Conservation (phyloP, 768 basidiomycete genomes). For the Naganishia onofrii region DNA sequence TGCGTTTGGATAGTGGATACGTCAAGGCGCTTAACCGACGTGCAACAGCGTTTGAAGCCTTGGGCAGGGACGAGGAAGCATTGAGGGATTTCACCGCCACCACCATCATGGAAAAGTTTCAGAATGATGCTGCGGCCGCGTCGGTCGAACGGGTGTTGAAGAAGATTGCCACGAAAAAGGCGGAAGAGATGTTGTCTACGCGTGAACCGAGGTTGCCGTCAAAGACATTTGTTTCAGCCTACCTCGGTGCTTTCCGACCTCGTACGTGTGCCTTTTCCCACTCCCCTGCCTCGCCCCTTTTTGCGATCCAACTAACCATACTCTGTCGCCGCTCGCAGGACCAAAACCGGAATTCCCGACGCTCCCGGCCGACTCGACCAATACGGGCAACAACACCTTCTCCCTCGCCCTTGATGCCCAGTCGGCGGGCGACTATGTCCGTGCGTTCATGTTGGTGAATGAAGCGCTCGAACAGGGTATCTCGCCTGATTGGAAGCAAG, state of each 20-base stretch:
- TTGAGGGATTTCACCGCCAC: conserved; percentile 92
- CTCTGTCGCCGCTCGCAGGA: conserved; percentile 54
- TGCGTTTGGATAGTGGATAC: conserved; percentile 77
- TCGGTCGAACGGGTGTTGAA: conserved; percentile 91
- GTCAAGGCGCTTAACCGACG: conserved; percentile 80
- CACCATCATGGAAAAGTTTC: conserved; percentile 89
- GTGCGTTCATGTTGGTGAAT: conserved; percentile 72
- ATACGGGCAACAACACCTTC: conserved; percentile 74
- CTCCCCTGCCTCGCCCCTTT: background rate
- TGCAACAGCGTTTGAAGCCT: conserved; percentile 75
- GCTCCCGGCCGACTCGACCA: conserved; percentile 58
- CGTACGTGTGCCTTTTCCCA: conserved; percentile 58
- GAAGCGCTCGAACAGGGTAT: conserved; percentile 85
- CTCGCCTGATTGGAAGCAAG: conserved; percentile 63
- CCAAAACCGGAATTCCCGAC: conserved; percentile 70
- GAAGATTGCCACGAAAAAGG: conserved; percentile 69
- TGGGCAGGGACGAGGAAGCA: conserved; percentile 71
- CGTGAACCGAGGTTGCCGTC: conserved; percentile 83
- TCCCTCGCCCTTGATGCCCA: conserved; percentile 77
- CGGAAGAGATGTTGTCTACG: conserved; percentile 68
- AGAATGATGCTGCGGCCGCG: conserved; percentile 71
- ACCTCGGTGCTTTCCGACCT: conserved; percentile 92
- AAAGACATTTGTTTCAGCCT: conserved; percentile 85
- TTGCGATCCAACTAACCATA: background rate
- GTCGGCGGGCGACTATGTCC: conserved; percentile 75